Evolutionary conservation across 768 basidiomycete species (phyloP), one percentile per base, ranked within the genome.

Genomic region (Kwoniella newhampshirensis): DNA sequence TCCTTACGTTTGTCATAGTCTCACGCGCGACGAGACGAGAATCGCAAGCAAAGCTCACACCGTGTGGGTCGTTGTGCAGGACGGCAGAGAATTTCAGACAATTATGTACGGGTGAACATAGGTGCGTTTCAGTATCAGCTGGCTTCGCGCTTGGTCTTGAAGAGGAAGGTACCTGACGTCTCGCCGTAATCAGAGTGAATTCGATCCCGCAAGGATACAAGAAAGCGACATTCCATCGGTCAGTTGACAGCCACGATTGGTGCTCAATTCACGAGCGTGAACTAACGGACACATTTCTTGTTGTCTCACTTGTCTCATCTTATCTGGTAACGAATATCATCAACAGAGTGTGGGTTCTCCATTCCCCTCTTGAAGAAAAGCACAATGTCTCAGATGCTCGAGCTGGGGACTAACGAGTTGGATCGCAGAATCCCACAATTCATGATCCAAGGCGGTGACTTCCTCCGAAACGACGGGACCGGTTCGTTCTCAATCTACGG

Each of bases 361-460:
- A 28, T 35, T 40, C 23, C 23, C 44, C 21, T 37, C 54, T 47
- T 42, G 11, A 20, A 13, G 28, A 17, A 23, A 37, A 1, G 18
- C 27, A 18, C 2, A 1, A 20, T 36, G 26, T 18, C 25, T 17
- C 50, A 28, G n/a, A n/a, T n/a, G n/a, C n/a, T n/a, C n/a, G n/a
- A n/a, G n/a, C n/a, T n/a, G n/a, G n/a, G n/a, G n/a, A n/a, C n/a
- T n/a, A n/a, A n/a, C n/a, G n/a, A n/a, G 12, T 4, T 32, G 25
- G 11, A 18, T 15, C 26, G 25, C 42, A 75, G 73, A 4, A 73
- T 76, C 30, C 68, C 66, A 2, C 73, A 78, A 55, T 99, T 98
- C 78, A 97, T 99, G 92, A 89, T 91, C 64, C 93, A 98, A 83
- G 91, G 91, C 43, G 96, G 96, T 0, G 96, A 99, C 73, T 99